Evolutionary conservation across 2,329 filamentous ascomycete genomes (phyloP).

Genomic region (Phaeophleospora eucalypticola): DNA sequence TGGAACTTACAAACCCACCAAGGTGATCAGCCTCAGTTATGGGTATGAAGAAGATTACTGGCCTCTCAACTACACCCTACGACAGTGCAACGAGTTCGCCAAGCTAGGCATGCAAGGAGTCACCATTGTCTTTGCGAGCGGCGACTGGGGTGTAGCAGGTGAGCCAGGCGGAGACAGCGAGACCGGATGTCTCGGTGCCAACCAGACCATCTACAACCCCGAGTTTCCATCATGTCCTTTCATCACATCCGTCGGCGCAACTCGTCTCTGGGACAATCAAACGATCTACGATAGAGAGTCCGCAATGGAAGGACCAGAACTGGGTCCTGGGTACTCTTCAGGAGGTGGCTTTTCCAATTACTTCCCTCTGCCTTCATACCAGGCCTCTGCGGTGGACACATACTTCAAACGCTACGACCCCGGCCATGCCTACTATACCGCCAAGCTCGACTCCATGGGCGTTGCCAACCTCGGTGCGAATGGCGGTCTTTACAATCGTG

Average conservation of each 20-base stretch:
- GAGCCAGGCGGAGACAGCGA: conserved; percentile 22
- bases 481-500: conserved; percentile 26
- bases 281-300: background rate
- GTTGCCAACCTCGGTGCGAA: conserved; percentile 1
- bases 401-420: conserved; percentile 30
- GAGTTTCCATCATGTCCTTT: conserved; percentile 23
- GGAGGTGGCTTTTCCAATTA: conserved; percentile 46
- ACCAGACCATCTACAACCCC: conserved; percentile 20
- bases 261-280: background rate
- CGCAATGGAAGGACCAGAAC: background rate
- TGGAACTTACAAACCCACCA: conserved; percentile 48
- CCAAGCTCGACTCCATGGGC: conserved; percentile 4
- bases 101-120: conserved; percentile 46
- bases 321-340: background rate
- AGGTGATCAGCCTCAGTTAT: conserved; percentile 55
- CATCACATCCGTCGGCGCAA: conserved; percentile 32
- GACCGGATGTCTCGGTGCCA: conserved; percentile 25
- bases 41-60: conserved; percentile 50
- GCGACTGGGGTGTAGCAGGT: conserved; percentile 29
- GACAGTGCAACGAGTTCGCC: conserved; percentile 39
- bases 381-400: conserved; percentile 31
- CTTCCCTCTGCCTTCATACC: conserved; percentile 46
- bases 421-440: conserved; percentile 19
- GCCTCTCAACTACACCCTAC: conserved; percentile 49
- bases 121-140: conserved; percentile 21